Percentiles rank a stretch among this genome's conserved stretches.
Conservation (phyloP, 352 stramenopile species). For the Paralagenidium karlingii region DNA sequence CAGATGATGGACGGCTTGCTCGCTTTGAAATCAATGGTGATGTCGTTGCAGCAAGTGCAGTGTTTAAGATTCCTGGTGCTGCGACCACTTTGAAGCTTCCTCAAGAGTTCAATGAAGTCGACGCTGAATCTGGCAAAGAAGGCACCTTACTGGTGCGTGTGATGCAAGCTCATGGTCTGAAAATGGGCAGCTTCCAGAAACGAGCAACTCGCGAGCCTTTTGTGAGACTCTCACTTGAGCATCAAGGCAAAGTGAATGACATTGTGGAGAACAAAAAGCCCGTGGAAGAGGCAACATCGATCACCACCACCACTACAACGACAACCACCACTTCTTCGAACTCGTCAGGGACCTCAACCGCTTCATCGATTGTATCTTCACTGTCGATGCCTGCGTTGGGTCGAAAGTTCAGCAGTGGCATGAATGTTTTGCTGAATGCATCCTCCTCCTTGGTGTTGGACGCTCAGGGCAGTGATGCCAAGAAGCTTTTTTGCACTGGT, state of each 20-base stretch:
- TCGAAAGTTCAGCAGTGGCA: no score
- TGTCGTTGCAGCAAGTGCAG: constrained; percentile 70
- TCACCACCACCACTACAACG: not conserved
- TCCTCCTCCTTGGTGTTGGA: not conserved
- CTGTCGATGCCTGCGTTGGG: not conserved
- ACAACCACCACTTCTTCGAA: not conserved
- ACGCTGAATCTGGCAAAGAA: constrained; percentile 59
- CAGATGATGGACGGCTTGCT: constrained; percentile 64
- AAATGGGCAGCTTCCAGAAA: constrained; percentile 50
- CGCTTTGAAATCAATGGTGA: constrained; percentile 84
- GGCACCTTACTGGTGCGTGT: constrained; percentile 60
- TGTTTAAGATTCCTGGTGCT: constrained; percentile 77
- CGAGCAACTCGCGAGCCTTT: constrained; percentile 52
- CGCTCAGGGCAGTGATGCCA: not conserved
- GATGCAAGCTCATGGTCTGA: constrained; percentile 72
- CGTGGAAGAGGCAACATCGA: not conserved
- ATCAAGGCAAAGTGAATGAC: not conserved
- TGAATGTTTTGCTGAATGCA: no score
- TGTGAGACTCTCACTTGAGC: constrained; percentile 41
- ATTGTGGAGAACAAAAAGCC: not conserved
- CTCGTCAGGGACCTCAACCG: not conserved
- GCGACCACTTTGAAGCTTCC: constrained; percentile 78
- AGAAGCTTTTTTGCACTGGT: not conserved
- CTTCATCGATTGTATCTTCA: no score
- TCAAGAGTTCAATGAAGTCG: constrained; percentile 81